Evolutionary conservation across 2,329 filamentous ascomycete species (phyloP), one percentile per base, ranked within the genome.

Genomic region (Cordyceps cateniannulata): DNA sequence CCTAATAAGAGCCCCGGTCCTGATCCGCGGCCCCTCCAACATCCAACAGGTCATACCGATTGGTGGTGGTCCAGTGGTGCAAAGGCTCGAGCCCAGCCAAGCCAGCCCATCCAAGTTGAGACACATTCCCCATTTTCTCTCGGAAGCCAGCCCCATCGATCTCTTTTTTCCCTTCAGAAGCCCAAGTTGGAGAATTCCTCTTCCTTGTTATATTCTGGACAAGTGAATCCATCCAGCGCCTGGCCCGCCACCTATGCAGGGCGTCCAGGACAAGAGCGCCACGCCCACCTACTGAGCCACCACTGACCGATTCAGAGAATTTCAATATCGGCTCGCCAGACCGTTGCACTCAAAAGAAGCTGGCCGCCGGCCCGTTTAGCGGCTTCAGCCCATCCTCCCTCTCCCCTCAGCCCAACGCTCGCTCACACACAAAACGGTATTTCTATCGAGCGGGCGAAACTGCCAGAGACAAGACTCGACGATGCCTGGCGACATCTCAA

Each of bases 261-360:
- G 38, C 52, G 48, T 59, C 57, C 45, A 10, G 57, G 48, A 59
- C 40, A 45, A 59, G 47, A 59, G 57, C 22, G 56, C 56, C 56
- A 50, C 47, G 45, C 45, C n/a, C n/a, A n/a, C n/a, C n/a, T 35
- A 12, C 32, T 12, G 20, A 29, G 6, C 20, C 54, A 42, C 56
- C 5, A 32, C 47, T n/a, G n/a, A n/a, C n/a, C n/a, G 25, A 45
- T 35, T 49, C 32, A 16, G 38, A 3, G 49, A 29, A 32, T 55
- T 55, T 49, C 7, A 49, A 61, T 56, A 44, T 61, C 12, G 25
- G 24, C 35, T 35, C 35, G 56, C 35, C 25, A 35, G 10, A 12
- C 9, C 47, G 24, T 58, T 58, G 22, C 55, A 58, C 45, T 58
- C 55, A 50, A 59, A 50, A 59, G 48, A 18, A 32, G 38, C 18